Percentiles rank a stretch among this genome's conserved stretches.
These are phyloP conservation scores for Penicillium crustosum DNA, from an alignment of 2,329 filamentous ascomycete species.

Conservation along the genomic window DNA sequence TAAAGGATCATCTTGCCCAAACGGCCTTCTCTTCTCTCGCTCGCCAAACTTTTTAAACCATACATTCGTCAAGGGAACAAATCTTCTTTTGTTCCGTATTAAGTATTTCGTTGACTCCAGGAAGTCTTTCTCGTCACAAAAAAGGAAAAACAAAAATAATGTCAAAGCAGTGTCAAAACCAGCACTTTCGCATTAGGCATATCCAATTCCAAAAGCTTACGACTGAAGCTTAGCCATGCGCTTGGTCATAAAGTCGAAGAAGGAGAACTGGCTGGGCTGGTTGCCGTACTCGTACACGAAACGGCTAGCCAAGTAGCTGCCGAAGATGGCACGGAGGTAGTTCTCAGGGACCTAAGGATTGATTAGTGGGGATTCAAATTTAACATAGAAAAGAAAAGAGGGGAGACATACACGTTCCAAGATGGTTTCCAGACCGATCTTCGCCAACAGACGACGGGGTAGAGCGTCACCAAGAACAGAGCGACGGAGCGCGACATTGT, in stretches of 20 bases:
- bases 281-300: conserved; percentile 97
- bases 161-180: conserved; percentile 1
- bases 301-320: conserved; percentile 88
- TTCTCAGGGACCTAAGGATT: conserved; percentile 70
- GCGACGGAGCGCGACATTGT: conserved; percentile 72
- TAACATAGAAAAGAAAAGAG: not conserved
- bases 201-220: conserved; percentile 16
- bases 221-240: conserved; percentile 33
- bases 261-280: conserved; percentile 90
- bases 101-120: conserved; percentile 6
- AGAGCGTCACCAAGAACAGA: conserved; percentile 82
- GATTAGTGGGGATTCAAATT: conserved; percentile 21
- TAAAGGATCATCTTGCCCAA: not conserved
- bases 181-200: conserved; percentile 4
- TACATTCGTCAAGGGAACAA: conserved; percentile 16
- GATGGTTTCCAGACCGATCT: conserved; percentile 89
- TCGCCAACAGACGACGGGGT: conserved; percentile 76
- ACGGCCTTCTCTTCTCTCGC: not conserved
- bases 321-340: conserved; percentile 93
- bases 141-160: not conserved
- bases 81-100: conserved; percentile 11
- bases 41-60: conserved; percentile 8
- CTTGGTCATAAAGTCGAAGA: conserved; percentile 76
- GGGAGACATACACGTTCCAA: conserved; percentile 65
- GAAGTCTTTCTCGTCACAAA: conserved; percentile 7